Base-by-base conservation (phyloP, 495 filamentous ascomycete genomes). In the Daldinia vernicosa region DNA sequence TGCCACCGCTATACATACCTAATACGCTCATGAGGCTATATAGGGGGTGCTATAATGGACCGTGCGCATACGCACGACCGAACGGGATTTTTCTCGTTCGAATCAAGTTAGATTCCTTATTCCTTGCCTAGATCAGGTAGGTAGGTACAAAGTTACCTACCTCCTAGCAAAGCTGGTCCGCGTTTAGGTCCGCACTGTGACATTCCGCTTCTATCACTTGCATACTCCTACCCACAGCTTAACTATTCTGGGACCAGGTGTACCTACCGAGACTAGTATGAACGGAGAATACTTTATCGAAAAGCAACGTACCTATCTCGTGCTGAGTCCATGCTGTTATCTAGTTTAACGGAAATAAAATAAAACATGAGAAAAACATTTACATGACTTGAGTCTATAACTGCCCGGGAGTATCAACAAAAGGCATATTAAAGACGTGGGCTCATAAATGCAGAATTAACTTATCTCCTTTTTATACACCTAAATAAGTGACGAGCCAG, bases 191-290 rank as follows among this genome's bases (percentile, higher is more conserved):
- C 69, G 54, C 59, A 67, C 69, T 71, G 69, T 71, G 63, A 67
- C 63, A 63, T 67, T 66, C 63, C 69, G 69, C 35, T 19, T 35
- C 57, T 37, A 71, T 71, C 69, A 71, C 69, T 71, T 71, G 69
- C 69, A 71, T 67, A 52, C 43, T 59, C 30, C 22, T 39, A 37
- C 30, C 52, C 58, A 57, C 40, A 54, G 52, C 43, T 61, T 58
- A 45, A 19, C 63, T 32, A 50, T 19, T 58, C 58, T 59, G 28
- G 63, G 57, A 33, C 47, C 68, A 12, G 14, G 35, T 61, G 26
- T 39, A 53, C 56, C 40, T 45, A 26, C 56, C 39, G 47, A 47
- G 39, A 33, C 43, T 54, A 56, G n/a, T 66, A 47, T 27, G 24
- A 28, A 58, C 17, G 50, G 61, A 37, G 15, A 30, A 6, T 39